phyloP scores from a whole-genome alignment of 768 basidiomycete species.

The Termitomyces sp. region DNA sequence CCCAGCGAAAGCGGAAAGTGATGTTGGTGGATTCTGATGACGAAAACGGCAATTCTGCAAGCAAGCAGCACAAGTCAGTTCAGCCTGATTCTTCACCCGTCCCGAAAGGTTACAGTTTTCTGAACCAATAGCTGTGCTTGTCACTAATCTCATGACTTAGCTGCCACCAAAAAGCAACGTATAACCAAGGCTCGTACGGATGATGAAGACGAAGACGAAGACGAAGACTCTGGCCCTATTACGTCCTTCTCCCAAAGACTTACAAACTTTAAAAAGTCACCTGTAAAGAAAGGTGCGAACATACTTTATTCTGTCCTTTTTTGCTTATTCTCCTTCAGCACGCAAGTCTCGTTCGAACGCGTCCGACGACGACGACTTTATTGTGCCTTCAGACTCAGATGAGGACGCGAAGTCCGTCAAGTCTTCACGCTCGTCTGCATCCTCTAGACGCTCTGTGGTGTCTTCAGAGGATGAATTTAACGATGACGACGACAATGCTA shows the following conservation, averaged over 20 bases:
- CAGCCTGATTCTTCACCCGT: conserved; percentile 37
- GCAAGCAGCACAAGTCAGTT: conserved; percentile 20
- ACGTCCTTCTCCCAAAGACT: conserved; percentile 55
- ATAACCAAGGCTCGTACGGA: conserved; percentile 41
- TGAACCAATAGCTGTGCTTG: background rate
- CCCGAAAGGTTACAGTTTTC: conserved; percentile 23
- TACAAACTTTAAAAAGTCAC: conserved; percentile 63
- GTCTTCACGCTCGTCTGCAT: conserved; percentile 45
- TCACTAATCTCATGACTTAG: conserved; percentile 6
- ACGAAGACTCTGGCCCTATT: conserved; percentile 33
- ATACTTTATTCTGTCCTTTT: background rate
- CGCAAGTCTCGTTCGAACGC: conserved; percentile 35
- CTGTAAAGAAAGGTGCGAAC: conserved; percentile 46
- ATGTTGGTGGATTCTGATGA: conserved; percentile 73
- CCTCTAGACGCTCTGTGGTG: conserved; percentile 36
- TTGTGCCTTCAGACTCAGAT: conserved; percentile 64
- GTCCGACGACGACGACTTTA: conserved; percentile 68
- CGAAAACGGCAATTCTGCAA: conserved; percentile 17
- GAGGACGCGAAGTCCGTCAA: conserved; percentile 45
- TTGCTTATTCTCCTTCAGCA: conserved; percentile 23
- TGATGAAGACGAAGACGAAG: conserved; percentile 49
- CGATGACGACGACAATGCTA: conserved; percentile 35
- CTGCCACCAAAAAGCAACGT: conserved; percentile 61
- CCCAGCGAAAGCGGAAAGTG: conserved; percentile 62
- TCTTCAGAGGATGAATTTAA: conserved; percentile 34